Base-by-base conservation (phyloP, 2,329 filamentous ascomycete genomes). In the Calycina herbarum region DNA sequence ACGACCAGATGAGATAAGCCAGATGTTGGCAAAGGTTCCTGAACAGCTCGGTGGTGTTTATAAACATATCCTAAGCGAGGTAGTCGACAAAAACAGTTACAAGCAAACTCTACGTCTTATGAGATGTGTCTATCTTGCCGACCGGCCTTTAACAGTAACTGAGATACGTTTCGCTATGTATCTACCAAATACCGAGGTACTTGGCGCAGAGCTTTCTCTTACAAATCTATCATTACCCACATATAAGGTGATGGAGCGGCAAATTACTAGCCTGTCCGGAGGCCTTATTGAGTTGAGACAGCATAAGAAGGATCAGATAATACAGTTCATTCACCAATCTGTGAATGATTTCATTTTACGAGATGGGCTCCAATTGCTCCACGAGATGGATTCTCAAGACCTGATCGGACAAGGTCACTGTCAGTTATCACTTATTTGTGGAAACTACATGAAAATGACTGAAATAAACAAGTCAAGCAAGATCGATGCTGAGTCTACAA, bases 271-370 rank as follows among this genome's bases (percentile, higher is more conserved):
- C 5, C 45, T 67, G 5, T 69, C 67, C 13, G 68, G 68, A 2
- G 70, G 68, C 2, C 54, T 72, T 1, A 60, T 70, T 2, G 68
- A 72, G 57, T 20, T 57, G 7, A 69, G 54, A 20, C 6, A 48
- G n/a, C 40, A 63, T 24, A 8, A 51, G 33, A 40, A 61, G 3
- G 27, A 40, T 40, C 58, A 63, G n/a, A 74, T 66, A 0, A 76
- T 79, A 15, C 79, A 80, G 65, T 81, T 78, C 48, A 76, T 77
- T 61, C 75, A 78, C 54, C 75, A 77, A 64, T 76, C 73, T 5
- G 70, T 80, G 62, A 68, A 73, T 29, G 77, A 80, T 24, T 80
- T 77, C 62, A 68, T 81, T n/a, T 64, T 77, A 1, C 73, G 76
- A 58, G 73, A 76, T 17, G 67, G 68, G 2, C 20, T 59, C 27